phyloP scores from a whole-genome alignment of 2,329 filamentous ascomycete species.

The Arthroderma sp. region DNA sequence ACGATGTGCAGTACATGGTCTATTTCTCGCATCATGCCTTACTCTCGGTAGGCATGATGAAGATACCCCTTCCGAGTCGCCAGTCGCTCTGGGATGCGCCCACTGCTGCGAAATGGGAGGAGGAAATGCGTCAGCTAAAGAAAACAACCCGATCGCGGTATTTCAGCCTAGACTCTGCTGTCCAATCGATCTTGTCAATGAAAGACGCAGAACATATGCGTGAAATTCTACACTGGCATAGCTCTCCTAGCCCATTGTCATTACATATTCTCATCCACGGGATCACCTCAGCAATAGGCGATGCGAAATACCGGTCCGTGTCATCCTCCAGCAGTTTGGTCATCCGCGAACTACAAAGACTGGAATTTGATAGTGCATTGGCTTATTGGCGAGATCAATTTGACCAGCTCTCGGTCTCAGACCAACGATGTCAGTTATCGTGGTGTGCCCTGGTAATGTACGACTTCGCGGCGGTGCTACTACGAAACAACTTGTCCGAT shows the following conservation, averaged over 20 bases:
- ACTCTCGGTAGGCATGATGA: constrained; percentile 17
- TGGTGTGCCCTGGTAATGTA: constrained; percentile 16
- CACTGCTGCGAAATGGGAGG: constrained; percentile 15
- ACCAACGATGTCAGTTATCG: constrained; percentile 11
- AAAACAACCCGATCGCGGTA: constrained; percentile 13
- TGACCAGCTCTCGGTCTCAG: constrained; percentile 12
- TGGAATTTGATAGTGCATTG: constrained; percentile 16
- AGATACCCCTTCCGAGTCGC: constrained; percentile 16
- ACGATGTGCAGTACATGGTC: constrained; percentile 17
- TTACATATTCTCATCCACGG: constrained; percentile 17
- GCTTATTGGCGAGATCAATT: constrained; percentile 14
- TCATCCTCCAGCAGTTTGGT: constrained; percentile 11
- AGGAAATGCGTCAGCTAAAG: constrained; percentile 14
- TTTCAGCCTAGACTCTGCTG: constrained; percentile 14
- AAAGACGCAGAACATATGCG: constrained; percentile 14
- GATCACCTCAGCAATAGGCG: constrained; percentile 16
- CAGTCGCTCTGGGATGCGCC: constrained; percentile 17
- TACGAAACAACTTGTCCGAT: constrained; percentile 16
- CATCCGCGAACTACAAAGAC: constrained; percentile 10
- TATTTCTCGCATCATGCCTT: constrained; percentile 17
- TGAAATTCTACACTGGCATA: constrained; percentile 13
- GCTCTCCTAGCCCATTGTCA: constrained; percentile 13
- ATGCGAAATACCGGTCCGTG: constrained; percentile 16
- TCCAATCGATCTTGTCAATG: constrained; percentile 16
- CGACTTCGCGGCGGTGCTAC: constrained; percentile 14